These are phyloP conservation scores for Colletotrichum sp. DNA, from an alignment of 2,329 filamentous ascomycete species.

Conservation along the genomic window DNA sequence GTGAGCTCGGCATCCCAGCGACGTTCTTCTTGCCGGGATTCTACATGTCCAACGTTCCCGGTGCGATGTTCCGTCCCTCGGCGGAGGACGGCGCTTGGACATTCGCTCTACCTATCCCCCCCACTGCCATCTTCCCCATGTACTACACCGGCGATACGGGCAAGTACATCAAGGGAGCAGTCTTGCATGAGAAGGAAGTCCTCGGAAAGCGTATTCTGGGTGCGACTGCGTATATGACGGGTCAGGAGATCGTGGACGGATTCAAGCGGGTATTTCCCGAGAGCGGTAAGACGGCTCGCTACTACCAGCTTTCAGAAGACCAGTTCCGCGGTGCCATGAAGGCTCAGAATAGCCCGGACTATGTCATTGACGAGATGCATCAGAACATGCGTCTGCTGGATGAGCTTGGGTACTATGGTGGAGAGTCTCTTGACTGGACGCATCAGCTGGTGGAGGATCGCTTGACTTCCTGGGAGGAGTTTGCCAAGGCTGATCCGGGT, in stretches of 20 bases:
- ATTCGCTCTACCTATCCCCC: conserved; percentile 33
- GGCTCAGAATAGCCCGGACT: conserved; percentile 12
- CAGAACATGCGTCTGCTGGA: conserved; percentile 48
- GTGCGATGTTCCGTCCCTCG: conserved; percentile 28
- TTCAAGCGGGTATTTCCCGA: conserved; percentile 34
- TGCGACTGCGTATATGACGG: conserved; percentile 39
- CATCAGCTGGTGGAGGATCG: conserved; percentile 36
- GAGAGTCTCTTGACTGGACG: conserved; percentile 35
- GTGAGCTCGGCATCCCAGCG: conserved; percentile 46
- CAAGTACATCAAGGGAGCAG: conserved; percentile 37
- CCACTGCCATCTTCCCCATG: conserved; percentile 33
- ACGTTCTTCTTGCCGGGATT: conserved; percentile 56
- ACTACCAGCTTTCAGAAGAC: conserved; percentile 34
- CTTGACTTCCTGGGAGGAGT: conserved; percentile 42
- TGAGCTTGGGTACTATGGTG: conserved; percentile 45
- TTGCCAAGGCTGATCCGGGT: conserved; percentile 34
- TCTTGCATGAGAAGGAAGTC: conserved; percentile 23
- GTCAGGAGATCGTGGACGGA: conserved; percentile 31
- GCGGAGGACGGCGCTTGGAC: conserved; percentile 36
- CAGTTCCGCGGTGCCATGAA: conserved; percentile 39
- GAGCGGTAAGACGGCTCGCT: conserved; percentile 37
- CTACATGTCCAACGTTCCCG: conserved; percentile 58
- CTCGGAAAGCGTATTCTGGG: conserved; percentile 38
- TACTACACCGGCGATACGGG: conserved; percentile 45
- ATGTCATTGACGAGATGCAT: conserved; percentile 39